Conservation (phyloP, 2,329 filamentous ascomycete species). For the Colletotrichum costaricense region DNA sequence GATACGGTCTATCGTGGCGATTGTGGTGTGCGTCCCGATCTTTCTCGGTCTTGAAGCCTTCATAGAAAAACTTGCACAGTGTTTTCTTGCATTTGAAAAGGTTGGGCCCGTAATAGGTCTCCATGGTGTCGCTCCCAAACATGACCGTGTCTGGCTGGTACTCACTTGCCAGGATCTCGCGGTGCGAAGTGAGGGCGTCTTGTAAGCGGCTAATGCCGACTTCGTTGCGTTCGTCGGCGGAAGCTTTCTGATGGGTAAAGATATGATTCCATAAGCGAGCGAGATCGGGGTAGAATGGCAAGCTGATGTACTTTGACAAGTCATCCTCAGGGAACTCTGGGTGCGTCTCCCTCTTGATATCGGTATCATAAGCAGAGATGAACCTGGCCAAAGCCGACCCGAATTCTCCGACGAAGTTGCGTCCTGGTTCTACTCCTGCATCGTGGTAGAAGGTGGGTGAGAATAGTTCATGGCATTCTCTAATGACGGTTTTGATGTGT, state of each 20-base stretch:
- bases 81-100: constrained; percentile 55
- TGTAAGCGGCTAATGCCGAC: constrained; percentile 45
- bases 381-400: constrained; percentile 28
- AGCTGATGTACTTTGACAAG: constrained; percentile 35
- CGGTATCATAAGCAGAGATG: neutral
- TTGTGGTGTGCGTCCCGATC: constrained; percentile 48
- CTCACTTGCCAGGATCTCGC: constrained; percentile 42
- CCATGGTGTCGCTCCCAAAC: constrained; percentile 11
- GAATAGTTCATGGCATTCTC: constrained; percentile 27
- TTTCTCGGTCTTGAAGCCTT: constrained; percentile 49
- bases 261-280: constrained; percentile 39
- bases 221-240: constrained; percentile 40
- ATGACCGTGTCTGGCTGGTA: constrained; percentile 6
- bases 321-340: neutral
- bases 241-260: constrained; percentile 34
- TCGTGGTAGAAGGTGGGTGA: neutral
- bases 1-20: constrained; percentile 53
- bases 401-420: neutral
- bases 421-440: constrained; percentile 1
- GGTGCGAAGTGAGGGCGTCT: constrained; percentile 41
- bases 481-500: constrained; percentile 44
- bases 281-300: constrained; percentile 36
- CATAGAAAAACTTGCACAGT: constrained; percentile 54
- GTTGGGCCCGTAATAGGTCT: constrained; percentile 49
- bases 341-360: constrained; percentile 10